Evolutionary conservation across 2,329 filamentous ascomycete genomes (phyloP).

Genomic region (Blastomyces parvus): DNA sequence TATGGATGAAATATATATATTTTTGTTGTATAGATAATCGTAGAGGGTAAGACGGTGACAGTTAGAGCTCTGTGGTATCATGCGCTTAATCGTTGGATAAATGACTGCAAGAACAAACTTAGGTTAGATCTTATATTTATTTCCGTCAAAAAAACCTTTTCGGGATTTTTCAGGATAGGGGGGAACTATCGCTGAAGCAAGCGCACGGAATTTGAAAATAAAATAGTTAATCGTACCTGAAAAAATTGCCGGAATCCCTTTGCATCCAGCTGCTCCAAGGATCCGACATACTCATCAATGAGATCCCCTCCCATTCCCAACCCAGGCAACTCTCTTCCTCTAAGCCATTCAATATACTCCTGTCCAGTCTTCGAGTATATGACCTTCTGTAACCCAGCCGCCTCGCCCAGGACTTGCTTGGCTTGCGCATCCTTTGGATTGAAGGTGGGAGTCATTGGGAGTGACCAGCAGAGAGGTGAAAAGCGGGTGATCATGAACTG

Average conservation of each 20-base stretch:
- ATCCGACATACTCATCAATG: conserved; percentile 40
- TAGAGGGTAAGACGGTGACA: not conserved
- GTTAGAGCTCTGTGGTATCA: conserved; percentile 21
- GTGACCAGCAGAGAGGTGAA: conserved; percentile 81
- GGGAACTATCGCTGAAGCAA: not conserved
- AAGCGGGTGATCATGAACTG: conserved; percentile 82
- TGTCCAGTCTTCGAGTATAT: conserved; percentile 87
- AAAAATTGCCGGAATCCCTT: conserved; percentile 43
- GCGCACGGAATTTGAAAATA: not conserved
- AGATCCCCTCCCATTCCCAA: conserved; percentile 41
- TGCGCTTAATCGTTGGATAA: conserved; percentile 39
- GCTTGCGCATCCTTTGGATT: conserved; percentile 80
- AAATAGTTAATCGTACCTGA: conserved; percentile 27
- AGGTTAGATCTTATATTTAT: conserved; percentile 7
- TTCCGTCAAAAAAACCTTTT: not conserved
- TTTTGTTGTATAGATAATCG: not conserved
- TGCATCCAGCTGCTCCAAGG: conserved; percentile 36
- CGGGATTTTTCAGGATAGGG: not conserved
- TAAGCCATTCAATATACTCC: conserved; percentile 54
- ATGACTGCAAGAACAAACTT: conserved; percentile 23
- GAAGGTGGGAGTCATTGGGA: conserved; percentile 70
- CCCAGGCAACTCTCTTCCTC: conserved; percentile 36
- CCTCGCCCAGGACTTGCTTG: conserved; percentile 77
- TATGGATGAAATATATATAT: not conserved
- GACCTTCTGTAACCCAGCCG: conserved; percentile 74